Base-by-base conservation (phyloP, 2,329 filamentous ascomycete genomes). In the Fusarium metavorans region DNA sequence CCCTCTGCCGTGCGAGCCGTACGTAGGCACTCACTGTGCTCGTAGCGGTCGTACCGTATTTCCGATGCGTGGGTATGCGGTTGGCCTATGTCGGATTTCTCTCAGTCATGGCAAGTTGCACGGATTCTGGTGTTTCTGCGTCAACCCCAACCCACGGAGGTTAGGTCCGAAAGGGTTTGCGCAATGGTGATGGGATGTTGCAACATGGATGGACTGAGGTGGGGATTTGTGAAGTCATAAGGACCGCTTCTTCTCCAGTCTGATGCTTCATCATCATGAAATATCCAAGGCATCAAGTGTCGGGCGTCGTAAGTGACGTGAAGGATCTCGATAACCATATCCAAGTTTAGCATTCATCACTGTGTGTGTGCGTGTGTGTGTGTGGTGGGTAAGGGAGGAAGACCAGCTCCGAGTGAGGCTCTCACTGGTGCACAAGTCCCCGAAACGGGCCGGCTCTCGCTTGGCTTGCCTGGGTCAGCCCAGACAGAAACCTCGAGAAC, bases 161-260 rank as follows among this genome's bases (percentile, higher is more conserved):
- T 25, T 32, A 56, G 63, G 32, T 43, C 45, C 58, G 56, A 35
- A 52, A 20, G 18, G 32, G 35, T 41, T 54, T 64, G 52, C 32
- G 48, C 37, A 27, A 37, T 50, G 23, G 41, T 56, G 39, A 37
- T 27, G 52, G 52, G 45, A 41, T 61, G 41, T 39, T 41, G n/a
- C 27, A 39, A 60, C 37, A 32, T 18, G 32, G 37, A 37, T 43
- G 50, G 14, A 52, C 60, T 59, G 68, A 68, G 72, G 72, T 77
- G 74, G 76, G 69, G 76, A 70, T 73, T 75, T 58, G 70, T 77
- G 74, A 71, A 72, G 68, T 76, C 76, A 78, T 76, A 69, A 72
- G 64, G 71, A 63, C 71, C 71, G 74, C 57, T 68, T 52, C 50
- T 74, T 75, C 76, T 70, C 76, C 73, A 74, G 66, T 68, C 37